Percentiles rank a stretch among this genome's conserved stretches.
Evolutionary conservation across 495 filamentous ascomycete species (phyloP).

Genomic region (Daldinia vernicosa): DNA sequence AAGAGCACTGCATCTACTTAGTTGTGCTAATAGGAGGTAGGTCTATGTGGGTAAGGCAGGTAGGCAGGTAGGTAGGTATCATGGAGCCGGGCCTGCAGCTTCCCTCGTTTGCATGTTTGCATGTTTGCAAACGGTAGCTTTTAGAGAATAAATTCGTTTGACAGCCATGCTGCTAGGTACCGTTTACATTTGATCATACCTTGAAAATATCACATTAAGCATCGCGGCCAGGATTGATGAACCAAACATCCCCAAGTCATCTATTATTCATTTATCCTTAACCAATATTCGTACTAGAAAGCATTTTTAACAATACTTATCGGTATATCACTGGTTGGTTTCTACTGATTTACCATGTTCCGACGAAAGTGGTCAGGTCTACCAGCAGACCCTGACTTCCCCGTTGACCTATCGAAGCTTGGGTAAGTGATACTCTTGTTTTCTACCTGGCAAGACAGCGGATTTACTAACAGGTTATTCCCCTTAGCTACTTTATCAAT

Average conservation of each 20-base stretch:
- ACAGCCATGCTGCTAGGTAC: not conserved
- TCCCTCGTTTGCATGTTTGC: not conserved
- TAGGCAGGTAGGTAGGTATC: not conserved
- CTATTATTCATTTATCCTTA: too few species aligned
- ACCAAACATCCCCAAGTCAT: too few species aligned
- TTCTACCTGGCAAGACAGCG: not conserved
- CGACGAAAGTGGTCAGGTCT: conserved; percentile 68
- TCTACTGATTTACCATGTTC: conserved; percentile 65
- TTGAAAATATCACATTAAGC: not conserved
- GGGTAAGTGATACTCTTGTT: conserved; percentile 63
- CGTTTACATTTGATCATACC: not conserved
- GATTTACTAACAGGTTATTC: conserved; percentile 20
- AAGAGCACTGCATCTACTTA: too few species aligned
- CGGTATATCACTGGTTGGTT: too few species aligned
- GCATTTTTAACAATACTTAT: too few species aligned
- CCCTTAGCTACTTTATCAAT: conserved; percentile 73
- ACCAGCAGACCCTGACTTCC: conserved; percentile 73
- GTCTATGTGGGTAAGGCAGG: too few species aligned
- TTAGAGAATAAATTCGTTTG: not conserved
- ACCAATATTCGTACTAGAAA: too few species aligned
- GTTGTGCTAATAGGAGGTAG: too few species aligned
- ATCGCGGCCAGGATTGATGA: not conserved
- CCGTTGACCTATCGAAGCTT: conserved; percentile 67
- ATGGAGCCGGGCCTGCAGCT: not conserved
- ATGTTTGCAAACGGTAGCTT: not conserved